Conservation (phyloP, 208 protist species). For the Phytomonas sp. region DNA sequence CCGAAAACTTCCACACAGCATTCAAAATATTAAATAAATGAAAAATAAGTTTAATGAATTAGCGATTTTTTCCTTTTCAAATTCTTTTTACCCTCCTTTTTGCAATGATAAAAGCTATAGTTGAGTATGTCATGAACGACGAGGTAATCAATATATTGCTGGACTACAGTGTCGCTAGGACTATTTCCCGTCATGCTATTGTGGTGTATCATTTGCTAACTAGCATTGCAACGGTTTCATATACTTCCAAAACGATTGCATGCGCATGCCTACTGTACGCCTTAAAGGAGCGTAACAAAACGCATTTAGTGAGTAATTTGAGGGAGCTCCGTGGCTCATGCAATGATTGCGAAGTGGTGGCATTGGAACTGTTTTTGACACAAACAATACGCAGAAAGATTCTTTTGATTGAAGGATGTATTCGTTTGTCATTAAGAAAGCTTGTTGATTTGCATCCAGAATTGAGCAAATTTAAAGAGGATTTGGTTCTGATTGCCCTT, state of each 20-base stretch:
- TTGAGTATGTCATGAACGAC: slow-evolving; percentile 6
- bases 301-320: slow-evolving; percentile 8
- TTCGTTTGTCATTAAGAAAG: slow-evolving; percentile 45
- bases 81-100: slow-evolving; percentile 7
- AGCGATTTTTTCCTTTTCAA: slow-evolving; percentile 3
- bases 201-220: slow-evolving; percentile 18
- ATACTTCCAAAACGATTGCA: slow-evolving; percentile 8
- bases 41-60: background rate
- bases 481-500: slow-evolving; percentile 41
- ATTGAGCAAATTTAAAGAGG: slow-evolving; percentile 23
- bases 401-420: slow-evolving; percentile 62
- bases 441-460: slow-evolving; percentile 18
- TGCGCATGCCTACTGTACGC: slow-evolving; percentile 54
- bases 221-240: slow-evolving; percentile 5
- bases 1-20: background rate
- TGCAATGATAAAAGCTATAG: background rate
- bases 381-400: slow-evolving; percentile 50
- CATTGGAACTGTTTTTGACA: slow-evolving; percentile 51
- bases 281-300: slow-evolving; percentile 47
- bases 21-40: background rate
- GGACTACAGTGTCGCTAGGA: slow-evolving; percentile 14
- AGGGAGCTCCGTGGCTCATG: slow-evolving; percentile 7
- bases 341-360: slow-evolving; percentile 42
- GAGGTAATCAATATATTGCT: slow-evolving; percentile 22
- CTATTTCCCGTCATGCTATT: slow-evolving; percentile 18